Conservation (phyloP, 2,329 filamentous ascomycete species). For the Fusarium pilosicola region DNA sequence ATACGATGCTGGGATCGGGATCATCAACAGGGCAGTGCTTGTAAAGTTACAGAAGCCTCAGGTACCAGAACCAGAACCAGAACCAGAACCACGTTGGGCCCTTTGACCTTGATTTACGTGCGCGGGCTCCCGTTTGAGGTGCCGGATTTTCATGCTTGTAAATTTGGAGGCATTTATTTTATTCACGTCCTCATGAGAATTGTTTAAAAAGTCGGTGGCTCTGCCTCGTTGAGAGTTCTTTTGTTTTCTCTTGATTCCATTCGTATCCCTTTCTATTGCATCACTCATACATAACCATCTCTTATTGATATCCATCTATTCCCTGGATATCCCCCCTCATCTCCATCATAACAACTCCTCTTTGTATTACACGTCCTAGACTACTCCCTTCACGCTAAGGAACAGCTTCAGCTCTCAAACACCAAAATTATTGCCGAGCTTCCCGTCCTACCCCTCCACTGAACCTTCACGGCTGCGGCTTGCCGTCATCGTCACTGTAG, state of each 20-base stretch:
- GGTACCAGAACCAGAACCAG: conserved; percentile 9
- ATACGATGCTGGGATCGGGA: conserved; percentile 11
- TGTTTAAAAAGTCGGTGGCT: conserved; percentile 36
- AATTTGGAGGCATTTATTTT: conserved; percentile 17
- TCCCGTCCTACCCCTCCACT: conserved; percentile 27
- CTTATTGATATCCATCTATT: not conserved
- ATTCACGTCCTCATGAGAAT: conserved; percentile 15
- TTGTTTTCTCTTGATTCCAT: conserved; percentile 1
- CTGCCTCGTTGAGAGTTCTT: conserved; percentile 1
- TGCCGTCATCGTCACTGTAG: conserved; percentile 30
- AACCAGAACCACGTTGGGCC: not conserved
- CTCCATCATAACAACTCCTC: not conserved
- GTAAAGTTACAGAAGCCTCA: conserved; percentile 16
- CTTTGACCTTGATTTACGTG: not conserved
- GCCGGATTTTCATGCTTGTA: conserved; percentile 27
- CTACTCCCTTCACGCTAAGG: not conserved
- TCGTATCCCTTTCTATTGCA: not conserved
- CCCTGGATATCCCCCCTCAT: not conserved
- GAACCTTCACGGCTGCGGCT: conserved; percentile 18
- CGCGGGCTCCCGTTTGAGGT: conserved; percentile 16
- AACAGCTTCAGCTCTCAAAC: not conserved
- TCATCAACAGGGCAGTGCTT: conserved; percentile 18
- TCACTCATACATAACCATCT: not conserved
- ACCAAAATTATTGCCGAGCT: conserved; percentile 7
- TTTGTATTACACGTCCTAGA: conserved; percentile 5